A percentile compares a stretch with the other conserved stretches of the same genome.
Conservation (phyloP, 768 basidiomycete species). For the Amylocystis lapponica region DNA sequence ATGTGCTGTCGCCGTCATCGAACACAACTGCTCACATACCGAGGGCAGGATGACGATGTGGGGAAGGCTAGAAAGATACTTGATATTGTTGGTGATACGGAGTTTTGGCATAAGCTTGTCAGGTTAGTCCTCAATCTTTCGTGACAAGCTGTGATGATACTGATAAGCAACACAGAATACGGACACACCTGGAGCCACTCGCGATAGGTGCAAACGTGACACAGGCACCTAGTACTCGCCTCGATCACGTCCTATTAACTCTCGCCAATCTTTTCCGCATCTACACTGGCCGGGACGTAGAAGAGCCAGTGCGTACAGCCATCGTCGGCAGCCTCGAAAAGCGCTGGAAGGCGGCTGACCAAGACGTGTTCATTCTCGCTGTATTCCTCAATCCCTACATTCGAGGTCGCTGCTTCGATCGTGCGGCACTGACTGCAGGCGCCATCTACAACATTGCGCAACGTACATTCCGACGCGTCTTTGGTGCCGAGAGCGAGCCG, state of each 20-base stretch:
- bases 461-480: constrained; percentile 3
- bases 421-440: neutral
- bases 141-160: neutral
- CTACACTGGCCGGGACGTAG: too few species aligned
- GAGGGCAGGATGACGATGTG: too few species aligned
- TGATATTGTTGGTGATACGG: neutral
- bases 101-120: constrained; percentile 1
- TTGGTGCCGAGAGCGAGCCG: neutral
- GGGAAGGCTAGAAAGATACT: too few species aligned
- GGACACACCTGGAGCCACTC: constrained; percentile 24
- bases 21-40: too few species aligned
- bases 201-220: constrained; percentile 32
- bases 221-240: constrained; percentile 16
- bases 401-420: neutral
- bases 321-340: constrained; percentile 13
- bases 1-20: too few species aligned
- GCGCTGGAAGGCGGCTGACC: constrained; percentile 20
- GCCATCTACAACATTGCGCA: constrained; percentile 6
- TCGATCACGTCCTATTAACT: constrained; percentile 13
- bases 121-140: constrained; percentile 1
- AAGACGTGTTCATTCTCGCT: constrained; percentile 16
- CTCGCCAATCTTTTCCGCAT: constrained; percentile 13
- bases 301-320: too few species aligned
- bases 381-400: constrained; percentile 9
- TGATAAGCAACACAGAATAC: constrained; percentile 10